Evolutionary conservation across 768 basidiomycete genomes (phyloP), one percentile per base, ranked within the genome.

Genomic region (Fistulinella prunicolor): DNA sequence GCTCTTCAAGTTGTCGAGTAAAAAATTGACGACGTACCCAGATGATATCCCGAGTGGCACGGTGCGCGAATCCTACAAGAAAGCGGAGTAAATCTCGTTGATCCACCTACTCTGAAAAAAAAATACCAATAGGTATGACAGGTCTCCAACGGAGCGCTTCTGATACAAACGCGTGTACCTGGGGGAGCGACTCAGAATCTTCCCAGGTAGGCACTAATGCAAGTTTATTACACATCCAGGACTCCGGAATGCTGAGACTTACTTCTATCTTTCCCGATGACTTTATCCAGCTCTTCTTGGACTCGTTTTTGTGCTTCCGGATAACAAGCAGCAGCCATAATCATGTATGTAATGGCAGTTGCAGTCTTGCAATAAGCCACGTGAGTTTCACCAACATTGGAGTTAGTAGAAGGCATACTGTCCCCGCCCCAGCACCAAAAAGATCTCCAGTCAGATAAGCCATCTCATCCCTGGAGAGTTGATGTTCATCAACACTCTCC

Each of bases 381-480:
- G 10, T 53, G 9, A 49, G 35, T 29, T 28, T 6, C 16, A 17
- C 21, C 29, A 10, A 26, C 29, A 14, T 9, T 17, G 10, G 9
- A 2, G n/a, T n/a, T 3, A 3, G 2, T 44, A 40, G 21, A 26
- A n/a, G 14, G 8, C 36, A 38, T 48, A 69, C 70, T 4, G 81
- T 83, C 45, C 79, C 81, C 1, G 76, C 73, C 1, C 80, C 83
- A 20, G 81, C 83, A 76, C 77, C 6, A 83, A 70, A 59, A 79
- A 85, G 0, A 81, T 74, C 9, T 75, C n/a, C n/a, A n/a, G n/a
- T n/a, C n/a, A n/a, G n/a, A n/a, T n/a, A n/a, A n/a, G n/a, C n/a
- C n/a, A n/a, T 73, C 52, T 84, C 81, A 44, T 77, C 69, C 37
- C 72, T 70, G 3, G 77, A 70, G 3, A 83, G 68, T 8, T 65